phyloP scores from a whole-genome alignment of 345 rosid species.

The Chamaenerion angustifolium region DNA sequence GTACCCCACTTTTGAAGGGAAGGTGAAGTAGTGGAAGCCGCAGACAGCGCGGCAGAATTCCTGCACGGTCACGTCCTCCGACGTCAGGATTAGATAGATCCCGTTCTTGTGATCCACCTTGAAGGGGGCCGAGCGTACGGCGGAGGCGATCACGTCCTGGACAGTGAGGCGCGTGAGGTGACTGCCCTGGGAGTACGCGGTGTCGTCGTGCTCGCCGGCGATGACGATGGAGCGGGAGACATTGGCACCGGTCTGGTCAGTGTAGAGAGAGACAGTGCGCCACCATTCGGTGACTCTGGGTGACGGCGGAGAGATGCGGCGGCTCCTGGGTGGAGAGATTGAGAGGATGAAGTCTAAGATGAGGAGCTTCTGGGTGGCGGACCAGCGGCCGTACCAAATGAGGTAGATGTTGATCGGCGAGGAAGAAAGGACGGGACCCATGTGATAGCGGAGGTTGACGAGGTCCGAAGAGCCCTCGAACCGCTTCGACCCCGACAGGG shows the following conservation, averaged over 20 bases:
- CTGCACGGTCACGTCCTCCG: slow-evolving; percentile 64
- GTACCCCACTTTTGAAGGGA: slow-evolving; percentile 94
- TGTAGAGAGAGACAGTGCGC: slow-evolving; percentile 74
- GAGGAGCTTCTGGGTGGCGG: slow-evolving; percentile 39
- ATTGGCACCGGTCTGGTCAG: slow-evolving; percentile 92
- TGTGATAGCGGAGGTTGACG: slow-evolving; percentile 81
- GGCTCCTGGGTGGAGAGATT: slow-evolving; percentile 36
- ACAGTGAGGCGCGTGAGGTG: slow-evolving; percentile 63
- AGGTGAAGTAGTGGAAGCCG: slow-evolving; percentile 93
- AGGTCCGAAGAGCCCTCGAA: slow-evolving; percentile 83
- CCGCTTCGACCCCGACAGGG: too few species aligned
- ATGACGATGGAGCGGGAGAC: slow-evolving; percentile 52
- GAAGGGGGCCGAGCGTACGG: slow-evolving; percentile 54
- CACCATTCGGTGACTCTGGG: slow-evolving; percentile 86
- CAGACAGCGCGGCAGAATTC: slow-evolving; percentile 94
- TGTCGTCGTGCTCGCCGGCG: slow-evolving; percentile 62
- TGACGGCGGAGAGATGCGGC: slow-evolving; percentile 13
- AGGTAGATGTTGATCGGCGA: slow-evolving; percentile 72
- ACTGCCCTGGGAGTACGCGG: slow-evolving; percentile 42
- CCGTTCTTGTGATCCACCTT: slow-evolving; percentile 85
- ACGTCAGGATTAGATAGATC: slow-evolving; percentile 61
- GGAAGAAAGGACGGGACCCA: slow-evolving; percentile 95
- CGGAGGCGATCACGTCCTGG: slow-evolving; percentile 59
- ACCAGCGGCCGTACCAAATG: slow-evolving; percentile 91
- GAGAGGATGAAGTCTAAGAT: slow-evolving; percentile 72